Conservation (phyloP, 176 grass and related monocot genomes). For the Lolium perenne region DNA sequence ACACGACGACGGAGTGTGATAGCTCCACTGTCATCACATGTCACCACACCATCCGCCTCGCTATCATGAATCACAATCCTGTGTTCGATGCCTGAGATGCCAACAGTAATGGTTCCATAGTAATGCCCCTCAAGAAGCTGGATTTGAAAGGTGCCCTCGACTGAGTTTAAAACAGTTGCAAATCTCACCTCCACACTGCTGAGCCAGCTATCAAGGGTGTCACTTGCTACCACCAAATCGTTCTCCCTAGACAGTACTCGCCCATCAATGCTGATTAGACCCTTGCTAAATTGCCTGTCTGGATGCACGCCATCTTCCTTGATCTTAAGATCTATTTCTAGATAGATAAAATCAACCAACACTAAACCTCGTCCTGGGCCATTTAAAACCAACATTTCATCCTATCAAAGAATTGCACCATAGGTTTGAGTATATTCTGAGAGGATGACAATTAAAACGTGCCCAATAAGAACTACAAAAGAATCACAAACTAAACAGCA, state of each 20-base stretch:
- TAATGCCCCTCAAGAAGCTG: neutral
- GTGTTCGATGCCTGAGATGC: neutral
- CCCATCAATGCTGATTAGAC: neutral
- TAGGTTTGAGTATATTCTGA: neutral
- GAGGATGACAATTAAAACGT: neutral
- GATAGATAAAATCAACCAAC: neutral
- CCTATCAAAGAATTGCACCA: neutral
- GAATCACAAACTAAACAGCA: too few species aligned
- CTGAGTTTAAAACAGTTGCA: neutral
- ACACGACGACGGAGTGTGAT: neutral
- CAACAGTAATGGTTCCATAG: neutral
- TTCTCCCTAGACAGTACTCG: neutral
- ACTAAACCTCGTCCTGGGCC: neutral
- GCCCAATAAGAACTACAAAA: neutral
- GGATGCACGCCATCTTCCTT: neutral
- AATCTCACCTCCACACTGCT: neutral
- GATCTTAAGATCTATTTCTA: slow-evolving; percentile 15
- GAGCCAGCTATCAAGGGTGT: neutral
- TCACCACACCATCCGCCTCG: neutral
- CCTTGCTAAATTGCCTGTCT: neutral
- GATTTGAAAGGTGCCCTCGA: neutral
- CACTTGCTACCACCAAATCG: neutral
- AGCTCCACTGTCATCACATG: neutral
- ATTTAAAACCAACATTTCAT: neutral
- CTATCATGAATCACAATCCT: neutral